Conservation (phyloP, 768 basidiomycete species). For the Kwoniella sp. region DNA sequence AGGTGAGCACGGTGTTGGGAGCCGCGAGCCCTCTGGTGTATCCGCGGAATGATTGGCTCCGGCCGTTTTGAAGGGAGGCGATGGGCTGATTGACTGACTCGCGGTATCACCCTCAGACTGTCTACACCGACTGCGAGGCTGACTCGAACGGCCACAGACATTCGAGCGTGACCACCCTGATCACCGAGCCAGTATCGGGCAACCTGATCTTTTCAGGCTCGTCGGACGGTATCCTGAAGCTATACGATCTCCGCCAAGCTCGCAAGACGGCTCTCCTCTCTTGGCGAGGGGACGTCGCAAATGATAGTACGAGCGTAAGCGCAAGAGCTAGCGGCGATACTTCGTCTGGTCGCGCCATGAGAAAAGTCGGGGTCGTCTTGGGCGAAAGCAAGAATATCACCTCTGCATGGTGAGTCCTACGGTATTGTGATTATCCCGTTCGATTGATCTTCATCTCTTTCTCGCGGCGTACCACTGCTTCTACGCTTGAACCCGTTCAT, state of each 20-base stretch:
- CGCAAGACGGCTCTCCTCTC: constrained; percentile 23
- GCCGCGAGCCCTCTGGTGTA: no score
- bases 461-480: no score
- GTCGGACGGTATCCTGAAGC: constrained; percentile 34
- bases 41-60: no score
- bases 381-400: constrained; percentile 43
- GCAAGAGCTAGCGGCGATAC: neutral
- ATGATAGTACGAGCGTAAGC: neutral
- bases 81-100: neutral
- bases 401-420: constrained; percentile 45
- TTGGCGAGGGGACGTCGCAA: constrained; percentile 16
- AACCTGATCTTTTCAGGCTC: constrained; percentile 40
- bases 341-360: constrained; percentile 1
- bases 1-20: no score
- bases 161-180: constrained; percentile 25
- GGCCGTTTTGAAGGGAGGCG: no score
- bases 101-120: neutral
- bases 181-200: constrained; percentile 45
- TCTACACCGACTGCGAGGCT: neutral
- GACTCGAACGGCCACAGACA: neutral
- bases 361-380: constrained; percentile 40
- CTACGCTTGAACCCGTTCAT: no score
- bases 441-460: no score
- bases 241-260: constrained; percentile 43
- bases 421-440: no score